Conservation (phyloP, 306 rosid genomes). For the Lathyrus tuberosus region DNA sequence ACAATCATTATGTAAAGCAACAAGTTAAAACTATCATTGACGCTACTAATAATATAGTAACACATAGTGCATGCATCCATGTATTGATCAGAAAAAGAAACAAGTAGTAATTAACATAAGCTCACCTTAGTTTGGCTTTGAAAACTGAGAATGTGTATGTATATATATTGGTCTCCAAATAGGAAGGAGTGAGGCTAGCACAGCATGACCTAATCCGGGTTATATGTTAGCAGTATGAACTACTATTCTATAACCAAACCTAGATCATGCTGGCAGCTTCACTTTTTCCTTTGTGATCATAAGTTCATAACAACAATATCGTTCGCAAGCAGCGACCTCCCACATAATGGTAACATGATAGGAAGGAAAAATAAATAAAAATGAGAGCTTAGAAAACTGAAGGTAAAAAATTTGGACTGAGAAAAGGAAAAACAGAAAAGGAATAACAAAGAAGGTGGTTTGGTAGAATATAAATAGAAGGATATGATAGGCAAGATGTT, state of each 20-base stretch:
- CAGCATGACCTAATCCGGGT: slow-evolving; percentile 98
- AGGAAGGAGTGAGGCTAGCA: slow-evolving; percentile 99
- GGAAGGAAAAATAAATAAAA: too few species aligned
- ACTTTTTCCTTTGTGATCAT: slow-evolving; percentile 77
- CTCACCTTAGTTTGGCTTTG: not conserved
- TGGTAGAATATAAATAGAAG: slow-evolving; percentile 21
- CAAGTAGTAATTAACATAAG: too few species aligned
- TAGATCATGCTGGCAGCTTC: slow-evolving; percentile 99
- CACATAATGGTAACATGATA: too few species aligned
- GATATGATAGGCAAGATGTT: not conserved
- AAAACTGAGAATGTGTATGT: not conserved
- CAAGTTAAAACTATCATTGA: too few species aligned
- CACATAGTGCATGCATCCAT: not conserved
- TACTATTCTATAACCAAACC: slow-evolving; percentile 46
- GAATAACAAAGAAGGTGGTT: not conserved
- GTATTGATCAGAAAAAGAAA: not conserved
- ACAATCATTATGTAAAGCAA: too few species aligned
- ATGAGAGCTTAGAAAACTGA: too few species aligned
- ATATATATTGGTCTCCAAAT: slow-evolving; percentile 40
- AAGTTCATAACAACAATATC: slow-evolving; percentile 35
- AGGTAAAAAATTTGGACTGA: too few species aligned
- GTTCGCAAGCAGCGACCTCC: not conserved
- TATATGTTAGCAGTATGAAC: slow-evolving; percentile 18
- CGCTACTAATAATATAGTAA: too few species aligned
- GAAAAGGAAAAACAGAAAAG: not conserved